Conservation (phyloP, 75 land plant species). For the Picea sitchensis region DNA sequence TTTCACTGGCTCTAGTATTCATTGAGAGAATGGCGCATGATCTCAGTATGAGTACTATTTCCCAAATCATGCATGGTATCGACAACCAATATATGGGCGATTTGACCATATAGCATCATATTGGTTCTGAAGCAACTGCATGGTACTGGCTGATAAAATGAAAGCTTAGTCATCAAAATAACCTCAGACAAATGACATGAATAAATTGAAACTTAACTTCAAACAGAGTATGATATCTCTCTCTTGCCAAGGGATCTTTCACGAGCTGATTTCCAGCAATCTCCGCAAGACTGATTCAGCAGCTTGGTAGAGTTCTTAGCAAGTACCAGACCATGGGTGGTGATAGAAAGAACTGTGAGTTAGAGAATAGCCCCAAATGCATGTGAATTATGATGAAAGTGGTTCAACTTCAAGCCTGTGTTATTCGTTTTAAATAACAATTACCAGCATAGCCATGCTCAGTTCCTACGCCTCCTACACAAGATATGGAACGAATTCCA, state of each 20-base stretch:
- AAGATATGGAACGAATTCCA: no score
- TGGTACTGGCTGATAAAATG: no score
- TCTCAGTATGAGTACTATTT: no score
- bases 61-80: no score
- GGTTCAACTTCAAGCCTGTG: conserved; percentile 47
- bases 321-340: conserved; percentile 44
- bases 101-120: no score
- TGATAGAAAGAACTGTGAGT: conserved; percentile 53
- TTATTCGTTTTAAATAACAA: conserved; percentile 53
- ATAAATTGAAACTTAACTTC: conserved; percentile 5
- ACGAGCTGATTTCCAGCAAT: conserved; percentile 43
- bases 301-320: conserved; percentile 34
- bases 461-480: conserved; percentile 33
- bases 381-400: conserved; percentile 29
- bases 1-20: no score
- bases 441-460: conserved; percentile 45
- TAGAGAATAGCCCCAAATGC: conserved; percentile 45
- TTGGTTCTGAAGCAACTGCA: no score
- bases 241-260: conserved; percentile 48
- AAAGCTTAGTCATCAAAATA: no score
- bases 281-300: conserved; percentile 43
- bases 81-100: no score
- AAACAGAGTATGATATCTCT: conserved; percentile 27
- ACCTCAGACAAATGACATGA: no score
- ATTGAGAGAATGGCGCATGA: no score